Evolutionary conservation across 495 filamentous ascomycete genomes (phyloP).

Genomic region (Astrothelium macrocarpum): DNA sequence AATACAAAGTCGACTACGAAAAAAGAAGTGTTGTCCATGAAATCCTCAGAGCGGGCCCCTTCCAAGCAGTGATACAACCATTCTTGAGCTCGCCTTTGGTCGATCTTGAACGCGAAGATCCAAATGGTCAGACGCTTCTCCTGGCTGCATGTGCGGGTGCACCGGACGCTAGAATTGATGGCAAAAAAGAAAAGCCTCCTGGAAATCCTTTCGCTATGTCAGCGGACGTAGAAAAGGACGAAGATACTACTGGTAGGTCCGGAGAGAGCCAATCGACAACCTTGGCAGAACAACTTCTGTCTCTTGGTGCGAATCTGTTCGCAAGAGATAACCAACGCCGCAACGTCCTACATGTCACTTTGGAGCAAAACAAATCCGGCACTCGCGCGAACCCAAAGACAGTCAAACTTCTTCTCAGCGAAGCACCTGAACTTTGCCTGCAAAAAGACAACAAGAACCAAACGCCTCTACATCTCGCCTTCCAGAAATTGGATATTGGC

Average conservation of each 20-base stretch:
- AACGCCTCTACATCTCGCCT: slow-evolving; percentile 17
- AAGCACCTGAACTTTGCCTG: slow-evolving; percentile 8
- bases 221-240: background rate
- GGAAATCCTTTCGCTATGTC: background rate
- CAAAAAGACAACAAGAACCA: slow-evolving; percentile 16
- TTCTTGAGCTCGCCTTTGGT: background rate
- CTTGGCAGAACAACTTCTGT: background rate
- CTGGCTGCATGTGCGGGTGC: slow-evolving; percentile 10
- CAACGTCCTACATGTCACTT: background rate
- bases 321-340: background rate
- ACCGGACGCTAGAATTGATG: background rate
- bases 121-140: slow-evolving; percentile 17
- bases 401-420: background rate
- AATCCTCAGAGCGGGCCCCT: slow-evolving; percentile 5
- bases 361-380: background rate
- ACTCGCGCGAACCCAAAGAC: background rate
- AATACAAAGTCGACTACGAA: slow-evolving; percentile 36
- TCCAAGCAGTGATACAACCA: slow-evolving; percentile 8
- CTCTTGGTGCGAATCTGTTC: background rate
- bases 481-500: background rate
- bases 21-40: slow-evolving; percentile 18
- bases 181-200: background rate
- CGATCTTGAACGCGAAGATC: slow-evolving; percentile 15
- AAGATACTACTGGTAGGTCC: background rate
- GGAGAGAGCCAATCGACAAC: background rate